phyloP scores from a whole-genome alignment of 441 rosid genomes.

The Viola pubescens region DNA sequence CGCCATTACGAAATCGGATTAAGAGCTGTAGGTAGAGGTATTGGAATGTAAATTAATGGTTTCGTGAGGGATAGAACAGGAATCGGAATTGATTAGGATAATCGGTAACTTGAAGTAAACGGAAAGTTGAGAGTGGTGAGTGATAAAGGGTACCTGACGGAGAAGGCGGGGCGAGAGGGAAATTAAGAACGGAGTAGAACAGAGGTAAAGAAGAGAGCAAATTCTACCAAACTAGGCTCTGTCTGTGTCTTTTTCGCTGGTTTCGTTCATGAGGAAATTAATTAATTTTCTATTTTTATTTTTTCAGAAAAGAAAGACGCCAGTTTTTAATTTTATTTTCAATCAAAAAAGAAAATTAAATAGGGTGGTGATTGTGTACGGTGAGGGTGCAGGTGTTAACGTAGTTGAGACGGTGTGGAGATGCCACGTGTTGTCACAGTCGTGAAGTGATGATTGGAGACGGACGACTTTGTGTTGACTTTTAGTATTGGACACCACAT shows the following conservation, averaged over 20 bases:
- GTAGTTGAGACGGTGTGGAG: no score
- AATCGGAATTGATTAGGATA: not conserved
- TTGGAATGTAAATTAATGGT: not conserved
- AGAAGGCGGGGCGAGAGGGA: conserved; percentile 1
- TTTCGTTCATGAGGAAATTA: no score
- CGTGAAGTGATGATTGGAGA: no score
- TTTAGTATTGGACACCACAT: no score
- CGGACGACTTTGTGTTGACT: no score
- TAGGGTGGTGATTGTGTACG: no score
- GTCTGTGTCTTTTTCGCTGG: not conserved
- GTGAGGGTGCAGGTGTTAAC: no score
- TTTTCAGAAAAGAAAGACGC: not conserved
- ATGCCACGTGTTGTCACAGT: no score
- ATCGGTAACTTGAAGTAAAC: not conserved
- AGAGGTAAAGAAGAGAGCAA: not conserved
- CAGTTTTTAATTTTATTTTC: not conserved
- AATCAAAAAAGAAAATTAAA: not conserved
- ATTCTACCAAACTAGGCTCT: conserved; percentile 7
- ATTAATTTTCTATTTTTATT: not conserved
- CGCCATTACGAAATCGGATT: conserved; percentile 26
- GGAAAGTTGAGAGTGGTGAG: not conserved
- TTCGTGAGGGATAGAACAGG: not conserved
- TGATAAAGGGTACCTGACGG: not conserved
- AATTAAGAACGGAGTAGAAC: not conserved
- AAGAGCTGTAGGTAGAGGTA: not conserved